Conservation (phyloP, 352 stramenopile genomes). For the Phytophthora crassamura region DNA sequence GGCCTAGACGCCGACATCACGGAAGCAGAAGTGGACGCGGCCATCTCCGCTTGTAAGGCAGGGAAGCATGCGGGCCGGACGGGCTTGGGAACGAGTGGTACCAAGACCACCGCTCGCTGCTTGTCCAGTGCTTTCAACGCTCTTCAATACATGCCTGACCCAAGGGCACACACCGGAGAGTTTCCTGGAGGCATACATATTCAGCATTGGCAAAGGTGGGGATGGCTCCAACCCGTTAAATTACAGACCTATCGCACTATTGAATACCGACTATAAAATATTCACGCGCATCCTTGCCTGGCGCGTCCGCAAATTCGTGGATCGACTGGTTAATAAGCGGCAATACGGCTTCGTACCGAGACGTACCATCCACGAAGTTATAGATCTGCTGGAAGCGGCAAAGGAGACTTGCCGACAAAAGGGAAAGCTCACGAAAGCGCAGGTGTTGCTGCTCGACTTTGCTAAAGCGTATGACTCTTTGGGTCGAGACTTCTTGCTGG, state of each 20-base stretch:
- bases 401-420: not conserved
- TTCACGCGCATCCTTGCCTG: constrained; percentile 6
- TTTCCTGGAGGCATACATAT: constrained; percentile 1
- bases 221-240: not conserved
- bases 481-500: not conserved
- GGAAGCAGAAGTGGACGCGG: not conserved
- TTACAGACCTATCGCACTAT: constrained; percentile 12
- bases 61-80: not conserved
- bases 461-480: constrained; percentile 16
- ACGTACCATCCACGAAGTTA: constrained; percentile 12
- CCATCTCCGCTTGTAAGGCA: not conserved
- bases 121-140: not conserved
- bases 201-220: not conserved
- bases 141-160: not conserved
- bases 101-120: not conserved
- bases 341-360: constrained; percentile 9
- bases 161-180: not conserved
- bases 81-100: not conserved
- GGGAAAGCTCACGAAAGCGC: not conserved
- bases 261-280: constrained; percentile 22
- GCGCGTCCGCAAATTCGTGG: not conserved
- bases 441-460: constrained; percentile 11
- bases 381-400: constrained; percentile 8
- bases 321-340: not conserved
- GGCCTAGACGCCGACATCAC: no score